These are phyloP conservation scores for Xylaria sp. DNA, from an alignment of 2,329 filamentous ascomycete species.

Conservation along the genomic window DNA sequence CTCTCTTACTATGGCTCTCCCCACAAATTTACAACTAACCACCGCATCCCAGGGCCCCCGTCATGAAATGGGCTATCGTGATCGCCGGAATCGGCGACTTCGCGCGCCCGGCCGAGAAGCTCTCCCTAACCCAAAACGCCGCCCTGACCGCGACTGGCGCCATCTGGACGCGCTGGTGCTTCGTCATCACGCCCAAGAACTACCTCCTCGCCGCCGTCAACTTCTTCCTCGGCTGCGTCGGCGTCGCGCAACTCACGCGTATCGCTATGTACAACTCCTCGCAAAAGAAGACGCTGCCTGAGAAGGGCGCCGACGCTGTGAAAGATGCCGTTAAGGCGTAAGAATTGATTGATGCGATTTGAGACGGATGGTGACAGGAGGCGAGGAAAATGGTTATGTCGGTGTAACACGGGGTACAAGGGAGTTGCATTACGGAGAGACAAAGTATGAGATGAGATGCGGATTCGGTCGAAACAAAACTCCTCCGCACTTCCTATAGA, in stretches of 20 bases:
- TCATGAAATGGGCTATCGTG: slow-evolving; percentile 98
- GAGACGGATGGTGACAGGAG: background rate
- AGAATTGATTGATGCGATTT: background rate
- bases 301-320: slow-evolving; percentile 10
- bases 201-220: slow-evolving; percentile 95
- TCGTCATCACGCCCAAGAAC: slow-evolving; percentile 96
- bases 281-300: slow-evolving; percentile 61
- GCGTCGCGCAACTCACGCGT: slow-evolving; percentile 81
- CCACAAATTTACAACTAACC: too few relatives aligned
- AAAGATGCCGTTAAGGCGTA: slow-evolving; percentile 26
- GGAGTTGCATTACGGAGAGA: background rate
- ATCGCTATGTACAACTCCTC: slow-evolving; percentile 74
- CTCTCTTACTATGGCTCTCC: background rate
- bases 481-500: slow-evolving; percentile 12
- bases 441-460: background rate
- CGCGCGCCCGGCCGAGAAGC: slow-evolving; percentile 87
- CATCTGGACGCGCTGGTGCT: slow-evolving; percentile 99
- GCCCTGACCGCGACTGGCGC: slow-evolving; percentile 89
- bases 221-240: slow-evolving; percentile 94
- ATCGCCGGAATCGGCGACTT: slow-evolving; percentile 93
- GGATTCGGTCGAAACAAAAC: background rate
- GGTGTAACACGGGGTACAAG: background rate
- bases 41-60: slow-evolving; percentile 74
- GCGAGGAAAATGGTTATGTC: background rate
- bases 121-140: slow-evolving; percentile 91